Evolutionary conservation across 164 flowering plant species (phyloP).

Genomic region (Houttuynia cordata): DNA sequence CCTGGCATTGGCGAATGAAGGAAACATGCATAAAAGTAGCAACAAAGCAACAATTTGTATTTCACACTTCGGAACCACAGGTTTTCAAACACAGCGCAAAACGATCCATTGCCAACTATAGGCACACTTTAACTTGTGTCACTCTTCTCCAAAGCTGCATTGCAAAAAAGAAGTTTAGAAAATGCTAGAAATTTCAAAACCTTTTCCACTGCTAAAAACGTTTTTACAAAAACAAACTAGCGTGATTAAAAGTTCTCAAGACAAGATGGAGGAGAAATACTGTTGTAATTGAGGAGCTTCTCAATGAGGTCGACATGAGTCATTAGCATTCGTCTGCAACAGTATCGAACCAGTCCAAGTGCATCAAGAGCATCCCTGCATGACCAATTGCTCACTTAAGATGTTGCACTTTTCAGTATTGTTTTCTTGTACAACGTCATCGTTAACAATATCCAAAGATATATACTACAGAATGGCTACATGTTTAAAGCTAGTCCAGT

Average conservation of each 20-base stretch:
- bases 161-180: background rate
- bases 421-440: no score
- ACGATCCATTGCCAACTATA: no score
- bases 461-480: background rate
- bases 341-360: conserved; percentile 71
- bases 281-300: conserved; percentile 91
- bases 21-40: no score
- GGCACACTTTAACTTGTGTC: background rate
- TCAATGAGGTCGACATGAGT: conserved; percentile 95
- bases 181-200: background rate
- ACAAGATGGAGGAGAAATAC: conserved; percentile 24
- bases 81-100: no score
- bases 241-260: background rate
- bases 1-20: no score
- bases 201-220: no score
- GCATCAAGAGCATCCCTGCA: conserved; percentile 95
- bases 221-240: background rate
- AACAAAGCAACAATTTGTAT: no score
- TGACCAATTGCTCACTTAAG: background rate
- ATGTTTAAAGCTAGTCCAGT: background rate
- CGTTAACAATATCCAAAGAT: no score
- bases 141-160: background rate
- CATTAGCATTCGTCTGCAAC: conserved; percentile 94
- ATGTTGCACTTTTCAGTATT: background rate
- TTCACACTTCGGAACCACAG: no score